Evolutionary conservation across 768 basidiomycete species (phyloP), one percentile per base, ranked within the genome.

Genomic region (Rhodotorula taiwanensis): DNA sequence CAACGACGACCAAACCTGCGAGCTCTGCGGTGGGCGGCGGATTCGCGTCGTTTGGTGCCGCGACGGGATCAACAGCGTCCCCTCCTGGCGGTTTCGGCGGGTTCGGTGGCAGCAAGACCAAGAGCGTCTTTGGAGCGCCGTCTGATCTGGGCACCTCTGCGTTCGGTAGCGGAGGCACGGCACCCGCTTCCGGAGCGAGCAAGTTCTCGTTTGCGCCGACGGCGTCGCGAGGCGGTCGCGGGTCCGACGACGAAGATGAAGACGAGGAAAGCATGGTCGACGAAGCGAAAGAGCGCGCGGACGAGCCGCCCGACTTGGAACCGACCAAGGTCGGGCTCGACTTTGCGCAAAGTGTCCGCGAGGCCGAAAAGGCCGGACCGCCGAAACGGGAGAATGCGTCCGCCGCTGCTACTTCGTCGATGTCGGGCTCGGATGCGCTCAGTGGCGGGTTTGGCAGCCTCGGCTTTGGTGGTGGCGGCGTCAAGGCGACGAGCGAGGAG

Each of bases 231-330:
- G 41, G 27, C 27, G 9, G 34, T 5, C 42, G 36, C 31, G 62
- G 57, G 27, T 55, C 50, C 8, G 67, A 66, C 43, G 31, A 62
- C 27, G 63, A 65, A 7, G 60, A 59, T 25, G 67, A 47, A 14
- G 21, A 20, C 1, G 55, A 49, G 33, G 48, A 31, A 4, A 47
- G 52, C 20, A 52, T 51, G 47, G 62, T 21, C 2, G 45, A 45
- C 15, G 62, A 54, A 42, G 25, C 20, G 31, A 28, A 39, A 30
- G 31, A 5, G 0, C n/a, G 67, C 8, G 67, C 60, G 13, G 67
- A 69, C 42, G 67, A 69, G 39, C 67, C 67, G 44, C 67, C 67
- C 14, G 67, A 69, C 41, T 58, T 69, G 6, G 67, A 69, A 51
- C 67, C 67, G 42, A 62, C 63, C 10, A 27, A 33, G 33, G 39